A percentile compares a stretch with the other conserved stretches of the same genome.
These are phyloP conservation scores for Fusarium pilosicola DNA, from an alignment of 2,329 filamentous ascomycete genomes.

Conservation along the genomic window DNA sequence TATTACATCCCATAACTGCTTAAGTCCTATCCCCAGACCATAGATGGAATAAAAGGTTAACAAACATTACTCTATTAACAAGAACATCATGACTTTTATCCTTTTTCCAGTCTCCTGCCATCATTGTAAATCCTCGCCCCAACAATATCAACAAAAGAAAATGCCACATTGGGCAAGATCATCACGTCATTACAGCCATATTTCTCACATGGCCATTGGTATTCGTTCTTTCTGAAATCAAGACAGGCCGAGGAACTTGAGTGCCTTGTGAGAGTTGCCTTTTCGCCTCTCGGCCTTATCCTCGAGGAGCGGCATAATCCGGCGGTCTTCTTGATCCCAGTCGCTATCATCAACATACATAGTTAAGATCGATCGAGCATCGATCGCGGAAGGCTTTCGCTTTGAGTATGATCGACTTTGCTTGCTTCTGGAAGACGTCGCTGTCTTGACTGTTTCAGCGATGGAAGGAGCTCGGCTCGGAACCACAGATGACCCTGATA, in stretches of 20 bases:
- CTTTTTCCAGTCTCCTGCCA: conserved; percentile 6
- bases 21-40: neutral
- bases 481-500: conserved; percentile 17
- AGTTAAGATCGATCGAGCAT: conserved; percentile 48
- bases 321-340: conserved; percentile 60
- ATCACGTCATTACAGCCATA: conserved; percentile 34
- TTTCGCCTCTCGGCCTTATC: conserved; percentile 49
- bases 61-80: conserved; percentile 24
- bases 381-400: conserved; percentile 34
- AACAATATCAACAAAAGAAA: conserved; percentile 21
- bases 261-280: conserved; percentile 61
- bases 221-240: conserved; percentile 1
- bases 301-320: conserved; percentile 63
- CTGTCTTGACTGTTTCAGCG: conserved; percentile 46
- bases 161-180: conserved; percentile 30
- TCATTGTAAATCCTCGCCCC: conserved; percentile 2
- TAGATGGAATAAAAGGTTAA: neutral
- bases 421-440: conserved; percentile 46
- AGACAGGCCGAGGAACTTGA: conserved; percentile 63
- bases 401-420: conserved; percentile 45
- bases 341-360: conserved; percentile 54
- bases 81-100: neutral
- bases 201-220: neutral
- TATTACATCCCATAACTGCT: neutral
- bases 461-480: conserved; percentile 47